Percentiles rank a stretch among this genome's conserved stretches.
Conservation (phyloP, 805 yeast species). For the Yamadazyma tumulicola region DNA sequence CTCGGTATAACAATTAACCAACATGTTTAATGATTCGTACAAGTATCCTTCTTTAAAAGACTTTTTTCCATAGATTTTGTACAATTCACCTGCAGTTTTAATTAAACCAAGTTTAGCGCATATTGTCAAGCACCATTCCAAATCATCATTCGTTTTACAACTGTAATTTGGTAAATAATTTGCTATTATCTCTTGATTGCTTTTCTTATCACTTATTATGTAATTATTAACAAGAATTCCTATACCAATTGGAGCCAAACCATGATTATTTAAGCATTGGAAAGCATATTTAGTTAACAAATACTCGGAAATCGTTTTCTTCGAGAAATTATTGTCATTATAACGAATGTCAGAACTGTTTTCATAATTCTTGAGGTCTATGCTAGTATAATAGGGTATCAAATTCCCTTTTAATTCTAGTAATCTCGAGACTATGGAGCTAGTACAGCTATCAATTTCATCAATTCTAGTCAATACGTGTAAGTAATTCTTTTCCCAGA, state of each 20-base stretch:
- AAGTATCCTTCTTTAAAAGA: constrained; percentile 53
- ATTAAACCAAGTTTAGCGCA: constrained; percentile 65
- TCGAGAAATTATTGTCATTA: constrained; percentile 7
- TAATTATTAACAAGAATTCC: constrained; percentile 49
- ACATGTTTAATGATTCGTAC: constrained; percentile 61
- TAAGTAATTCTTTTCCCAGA: constrained; percentile 54
- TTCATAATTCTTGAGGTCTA: constrained; percentile 4
- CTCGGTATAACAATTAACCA: constrained; percentile 58
- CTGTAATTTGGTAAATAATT: constrained; percentile 59
- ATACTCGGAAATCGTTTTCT: constrained; percentile 49
- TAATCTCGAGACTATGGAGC: constrained; percentile 58
- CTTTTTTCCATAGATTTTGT: constrained; percentile 45
- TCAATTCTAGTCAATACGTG: constrained; percentile 58
- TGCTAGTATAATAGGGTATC: constrained; percentile 27
- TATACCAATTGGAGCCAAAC: constrained; percentile 63
- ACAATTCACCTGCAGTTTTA: constrained; percentile 54
- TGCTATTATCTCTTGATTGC: constrained; percentile 39
- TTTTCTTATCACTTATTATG: constrained; percentile 41
- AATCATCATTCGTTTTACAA: constrained; percentile 66
- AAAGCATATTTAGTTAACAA: constrained; percentile 54
- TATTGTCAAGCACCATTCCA: constrained; percentile 73
- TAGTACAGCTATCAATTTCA: constrained; percentile 57
- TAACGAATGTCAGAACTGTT: too few species aligned
- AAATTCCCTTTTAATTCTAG: constrained; percentile 64
- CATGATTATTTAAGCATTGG: constrained; percentile 49